Conservation (phyloP, 805 yeast genomes). For the Lipomyces anomalus region DNA sequence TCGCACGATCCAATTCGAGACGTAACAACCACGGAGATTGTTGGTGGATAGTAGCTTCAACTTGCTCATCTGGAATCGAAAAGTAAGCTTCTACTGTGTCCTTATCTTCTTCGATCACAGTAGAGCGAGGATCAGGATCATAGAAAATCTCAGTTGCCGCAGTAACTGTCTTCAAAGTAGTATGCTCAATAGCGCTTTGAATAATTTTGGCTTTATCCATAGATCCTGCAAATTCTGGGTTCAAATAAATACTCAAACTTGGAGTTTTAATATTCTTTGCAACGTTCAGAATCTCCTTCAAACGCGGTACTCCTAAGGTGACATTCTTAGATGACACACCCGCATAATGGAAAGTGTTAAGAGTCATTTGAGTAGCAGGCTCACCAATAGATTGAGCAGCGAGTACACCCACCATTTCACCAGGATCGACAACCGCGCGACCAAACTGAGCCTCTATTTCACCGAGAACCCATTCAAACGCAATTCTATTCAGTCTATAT, state of each 20-base stretch:
- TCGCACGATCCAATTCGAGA: conserved; percentile 95
- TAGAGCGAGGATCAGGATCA: conserved; percentile 95
- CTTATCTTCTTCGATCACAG: conserved; percentile 94
- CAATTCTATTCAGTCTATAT: conserved; percentile 71
- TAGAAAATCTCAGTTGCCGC: conserved; percentile 96
- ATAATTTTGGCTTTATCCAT: conserved; percentile 91
- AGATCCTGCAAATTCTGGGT: conserved; percentile 73
- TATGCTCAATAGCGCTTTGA: conserved; percentile 95
- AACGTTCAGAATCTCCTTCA: conserved; percentile 95
- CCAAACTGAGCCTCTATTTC: conserved; percentile 92
- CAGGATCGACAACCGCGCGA: conserved; percentile 87
- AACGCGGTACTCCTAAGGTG: conserved; percentile 94
- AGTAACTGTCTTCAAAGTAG: conserved; percentile 88
- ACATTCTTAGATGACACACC: conserved; percentile 97
- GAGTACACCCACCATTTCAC: conserved; percentile 97
- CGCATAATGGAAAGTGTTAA: conserved; percentile 96
- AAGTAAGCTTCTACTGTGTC: conserved; percentile 97
- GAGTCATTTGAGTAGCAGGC: conserved; percentile 97
- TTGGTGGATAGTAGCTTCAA: conserved; percentile 85
- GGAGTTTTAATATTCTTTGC: conserved; percentile 99
- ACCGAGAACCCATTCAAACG: conserved; percentile 95
- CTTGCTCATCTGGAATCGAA: conserved; percentile 96
- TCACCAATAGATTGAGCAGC: conserved; percentile 98
- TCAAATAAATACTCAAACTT: conserved; percentile 89
- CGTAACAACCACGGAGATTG: conserved; percentile 98